Base-by-base conservation (phyloP, 108 stramenopile species). In the Cyclotella kingstonii region DNA sequence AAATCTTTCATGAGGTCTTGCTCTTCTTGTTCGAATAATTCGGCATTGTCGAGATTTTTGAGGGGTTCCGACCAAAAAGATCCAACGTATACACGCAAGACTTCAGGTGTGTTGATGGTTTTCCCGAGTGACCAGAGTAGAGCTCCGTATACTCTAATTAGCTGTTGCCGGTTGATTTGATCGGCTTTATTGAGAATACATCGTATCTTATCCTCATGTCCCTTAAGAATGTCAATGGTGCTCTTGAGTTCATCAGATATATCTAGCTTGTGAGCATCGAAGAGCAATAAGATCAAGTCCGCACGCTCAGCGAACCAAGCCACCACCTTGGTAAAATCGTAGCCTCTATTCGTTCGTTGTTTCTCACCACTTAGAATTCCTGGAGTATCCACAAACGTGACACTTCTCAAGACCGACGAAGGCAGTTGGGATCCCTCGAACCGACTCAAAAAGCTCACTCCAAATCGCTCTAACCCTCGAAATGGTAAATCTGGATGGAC, bases 201-300 rank as follows among this genome's bases (percentile, higher is more conserved):
- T n/a, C 99, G 85, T 33, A 98, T 91, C 73, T 99, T 99, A 68
- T 99, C 98, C 57, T 99, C 96, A 71, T 98, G 95, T 14, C 95
- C 95, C 76, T 91, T 94, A 40, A 99, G 80, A 5, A 89, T 92
- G 55, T 97, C 95, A 63, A 99, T 96, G 30, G 94, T 94, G 11
- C 80, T 76, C 82, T 91, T 95, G 41, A 99, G 79, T 77, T 99
- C 98, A 80, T 99, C 98, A 4, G 92, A 94, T 41, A 99, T 98
- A 86, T 99, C 98, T 45, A 99, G 80, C 81, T 99, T 99, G 89
- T 98, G 97, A 0, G 98, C 97, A 81, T 99, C 98, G 78, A 99
- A 99, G 67, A 99, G 77, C 29, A 99, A 67, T 15, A 99, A 76
- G 43, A 99, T 98, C 39, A 97, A 70, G 73, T 97, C 97, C 40